phyloP scores from a whole-genome alignment of 2,329 filamentous ascomycete species.

The Colletotrichum lentis region DNA sequence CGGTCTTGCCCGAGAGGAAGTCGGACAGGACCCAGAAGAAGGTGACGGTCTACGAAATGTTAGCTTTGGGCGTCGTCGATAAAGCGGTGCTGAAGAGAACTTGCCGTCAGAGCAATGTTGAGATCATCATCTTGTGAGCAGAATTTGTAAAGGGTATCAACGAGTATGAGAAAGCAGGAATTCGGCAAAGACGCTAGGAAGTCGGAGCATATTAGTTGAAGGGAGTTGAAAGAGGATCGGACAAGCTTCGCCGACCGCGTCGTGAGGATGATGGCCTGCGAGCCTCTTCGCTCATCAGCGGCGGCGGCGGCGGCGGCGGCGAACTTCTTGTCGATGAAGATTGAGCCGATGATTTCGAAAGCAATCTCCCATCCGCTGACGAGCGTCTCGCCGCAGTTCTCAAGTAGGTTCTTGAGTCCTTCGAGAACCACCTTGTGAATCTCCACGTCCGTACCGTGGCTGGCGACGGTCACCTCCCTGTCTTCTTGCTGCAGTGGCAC shows the following conservation, averaged over 20 bases:
- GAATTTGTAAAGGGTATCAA: slow-evolving; percentile 89
- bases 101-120: slow-evolving; percentile 90
- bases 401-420: slow-evolving; percentile 81
- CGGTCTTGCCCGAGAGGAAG: slow-evolving; percentile 73
- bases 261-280: slow-evolving; percentile 49
- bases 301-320: slow-evolving; percentile 39
- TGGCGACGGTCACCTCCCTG: slow-evolving; percentile 63
- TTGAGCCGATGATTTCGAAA: slow-evolving; percentile 84
- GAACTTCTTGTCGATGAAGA: slow-evolving; percentile 66
- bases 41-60: slow-evolving; percentile 73
- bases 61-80: slow-evolving; percentile 32
- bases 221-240: slow-evolving; percentile 84
- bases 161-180: slow-evolving; percentile 76
- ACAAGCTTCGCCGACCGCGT: slow-evolving; percentile 78
- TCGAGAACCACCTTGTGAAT: slow-evolving; percentile 84
- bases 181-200: slow-evolving; percentile 79
- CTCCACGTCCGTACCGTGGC: slow-evolving; percentile 73
- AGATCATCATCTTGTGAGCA: slow-evolving; percentile 89
- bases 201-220: slow-evolving; percentile 94
- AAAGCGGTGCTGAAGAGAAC: slow-evolving; percentile 42
- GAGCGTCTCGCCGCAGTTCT: slow-evolving; percentile 86
- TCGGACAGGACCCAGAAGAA: slow-evolving; percentile 97
- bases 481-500: slow-evolving; percentile 63
- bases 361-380: slow-evolving; percentile 84
- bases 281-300: slow-evolving; percentile 44